Base-by-base conservation (phyloP, 2,329 filamentous ascomycete species). In the Colletotrichum lini region DNA sequence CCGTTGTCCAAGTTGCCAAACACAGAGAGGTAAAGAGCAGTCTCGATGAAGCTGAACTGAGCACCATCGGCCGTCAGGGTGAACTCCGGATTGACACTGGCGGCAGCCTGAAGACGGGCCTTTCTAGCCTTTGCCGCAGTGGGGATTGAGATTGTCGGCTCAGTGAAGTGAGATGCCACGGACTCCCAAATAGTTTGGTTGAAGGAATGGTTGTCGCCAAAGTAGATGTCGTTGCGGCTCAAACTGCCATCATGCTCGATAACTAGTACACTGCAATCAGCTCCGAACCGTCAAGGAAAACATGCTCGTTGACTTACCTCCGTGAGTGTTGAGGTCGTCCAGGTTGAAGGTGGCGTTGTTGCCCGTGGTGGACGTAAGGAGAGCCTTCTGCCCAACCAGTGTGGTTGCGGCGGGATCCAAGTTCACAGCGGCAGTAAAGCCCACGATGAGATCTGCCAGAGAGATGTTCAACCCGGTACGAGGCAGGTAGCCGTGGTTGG, bases 221-320 rank as follows among this genome's bases (percentile, higher is more conserved):
- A 77, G 65, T 73, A 72, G 47, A 75, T 35, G 65, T 81, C 79
- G 56, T 75, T 74, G 49, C 80, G 75, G 70, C 74, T 78, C 1
- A 81, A 72, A 45, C 76, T 78, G 49, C 78, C 79, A 64, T 81
- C 79, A 67, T 80, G 79, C 60, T 81, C 80, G 64, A 81, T 79
- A n/a, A 80, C 77, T 80, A 42, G 4, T 12, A 13, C 15, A 13
- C 8, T 13, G 21, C 5, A 6, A 21, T 70, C 45, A 63, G 57
- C n/a, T 16, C 12, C 10, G 57, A 23, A 6, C 42, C n/a, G 4
- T 2, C 23, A 13, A 44, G 21, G 16, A 45, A n/a, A n/a, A n/a
- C 1, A 12, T 10, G 35, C 35, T 13, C 8, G 0, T 15, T 18
- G 21, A 60, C 70, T 70, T 21, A 77, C 72, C 10, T 52, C 72